Percentiles rank a stretch among this genome's conserved stretches.
Conservation (phyloP, 306 rosid species). For the Acacia confusa region DNA sequence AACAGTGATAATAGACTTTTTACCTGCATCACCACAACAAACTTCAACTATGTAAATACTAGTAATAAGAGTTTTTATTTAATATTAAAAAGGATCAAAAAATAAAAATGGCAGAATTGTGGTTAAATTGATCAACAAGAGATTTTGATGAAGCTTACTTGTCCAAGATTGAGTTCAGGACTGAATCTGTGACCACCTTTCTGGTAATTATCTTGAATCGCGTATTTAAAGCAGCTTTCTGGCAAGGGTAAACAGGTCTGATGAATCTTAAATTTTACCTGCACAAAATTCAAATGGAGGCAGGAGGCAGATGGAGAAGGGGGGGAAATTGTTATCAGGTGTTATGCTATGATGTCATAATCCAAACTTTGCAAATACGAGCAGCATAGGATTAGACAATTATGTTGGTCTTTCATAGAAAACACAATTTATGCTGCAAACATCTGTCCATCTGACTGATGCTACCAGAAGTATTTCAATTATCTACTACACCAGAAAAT, state of each 20-base stretch:
- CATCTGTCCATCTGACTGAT: background rate
- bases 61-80: conserved; percentile 2
- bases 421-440: conserved; percentile 18
- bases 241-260: conserved; percentile 46
- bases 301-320: conserved; percentile 7
- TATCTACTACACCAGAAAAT: conserved; percentile 15
- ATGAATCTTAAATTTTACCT: conserved; percentile 48
- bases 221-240: conserved; percentile 42
- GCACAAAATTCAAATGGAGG: conserved; percentile 26
- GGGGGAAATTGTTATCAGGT: background rate
- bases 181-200: conserved; percentile 39
- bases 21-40: conserved; percentile 38
- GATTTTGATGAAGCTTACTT: conserved; percentile 34
- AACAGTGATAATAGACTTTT: conserved; percentile 41
- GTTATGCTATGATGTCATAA: conserved; percentile 3
- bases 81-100: background rate
- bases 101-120: background rate
- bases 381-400: background rate
- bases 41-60: conserved; percentile 12
- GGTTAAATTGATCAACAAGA: conserved; percentile 1
- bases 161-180: conserved; percentile 46
- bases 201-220: conserved; percentile 47
- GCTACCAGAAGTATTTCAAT: conserved; percentile 5
- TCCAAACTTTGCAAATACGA: background rate
- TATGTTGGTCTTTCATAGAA: background rate